A percentile compares a stretch with the other conserved stretches of the same genome.
These are phyloP conservation scores for Aspergillus costaricaensis DNA, from an alignment of 2,329 filamentous ascomycete genomes.

Conservation along the genomic window DNA sequence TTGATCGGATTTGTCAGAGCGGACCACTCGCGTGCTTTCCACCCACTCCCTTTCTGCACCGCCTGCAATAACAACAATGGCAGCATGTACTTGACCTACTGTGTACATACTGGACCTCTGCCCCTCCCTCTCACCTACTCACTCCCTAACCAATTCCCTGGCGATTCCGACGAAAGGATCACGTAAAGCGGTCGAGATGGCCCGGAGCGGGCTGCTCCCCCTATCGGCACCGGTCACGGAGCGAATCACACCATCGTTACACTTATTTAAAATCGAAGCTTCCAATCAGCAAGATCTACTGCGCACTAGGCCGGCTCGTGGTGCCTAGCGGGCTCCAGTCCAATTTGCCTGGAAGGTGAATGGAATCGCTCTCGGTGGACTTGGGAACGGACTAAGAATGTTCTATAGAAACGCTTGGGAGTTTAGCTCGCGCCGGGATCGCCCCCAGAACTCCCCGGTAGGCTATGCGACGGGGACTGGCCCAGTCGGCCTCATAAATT, in stretches of 20 bases:
- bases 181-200: neutral
- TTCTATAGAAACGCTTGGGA: conserved; percentile 20
- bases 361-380: conserved; percentile 1
- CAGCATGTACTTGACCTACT: neutral
- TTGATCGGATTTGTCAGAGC: neutral
- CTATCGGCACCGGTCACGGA: neutral
- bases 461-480: conserved; percentile 15
- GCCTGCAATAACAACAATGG: neutral
- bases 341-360: conserved; percentile 2
- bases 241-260: conserved; percentile 4
- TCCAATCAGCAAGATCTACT: conserved; percentile 7
- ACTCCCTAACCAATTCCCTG: too few species aligned
- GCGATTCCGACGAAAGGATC: neutral
- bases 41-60: neutral
- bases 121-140: neutral
- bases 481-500: conserved; percentile 4
- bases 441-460: conserved; percentile 12
- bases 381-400: conserved; percentile 24
- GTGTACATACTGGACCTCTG: neutral
- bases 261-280: conserved; percentile 2
- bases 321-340: conserved; percentile 10
- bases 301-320: conserved; percentile 6
- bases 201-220: neutral
- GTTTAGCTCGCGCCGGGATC: conserved; percentile 18
- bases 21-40: neutral